phyloP scores from a whole-genome alignment of 2,329 filamentous ascomycete species.

The Pseudogymnoascus sp. region DNA sequence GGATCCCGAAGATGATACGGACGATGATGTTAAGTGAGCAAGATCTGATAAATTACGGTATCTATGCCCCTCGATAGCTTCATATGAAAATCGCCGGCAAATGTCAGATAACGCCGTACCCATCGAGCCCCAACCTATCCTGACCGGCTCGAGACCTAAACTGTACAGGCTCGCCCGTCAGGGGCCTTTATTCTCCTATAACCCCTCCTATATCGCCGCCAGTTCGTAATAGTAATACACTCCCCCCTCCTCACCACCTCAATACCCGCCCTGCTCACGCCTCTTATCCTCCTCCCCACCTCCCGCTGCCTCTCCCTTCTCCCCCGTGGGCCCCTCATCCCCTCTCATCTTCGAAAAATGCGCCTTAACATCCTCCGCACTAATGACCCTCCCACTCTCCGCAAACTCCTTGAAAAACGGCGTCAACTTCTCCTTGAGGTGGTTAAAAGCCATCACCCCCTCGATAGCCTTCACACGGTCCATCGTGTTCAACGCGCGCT shows the following conservation, averaged over 20 bases:
- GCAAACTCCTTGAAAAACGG: conserved; percentile 90
- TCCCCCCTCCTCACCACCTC: background rate
- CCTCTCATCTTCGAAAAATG: conserved; percentile 94
- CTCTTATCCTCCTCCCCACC: conserved; percentile 28
- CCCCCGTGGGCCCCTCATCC: conserved; percentile 52
- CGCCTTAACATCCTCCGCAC: conserved; percentile 89
- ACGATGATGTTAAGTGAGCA: background rate
- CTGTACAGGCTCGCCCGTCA: background rate
- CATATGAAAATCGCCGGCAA: background rate
- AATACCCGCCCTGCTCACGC: conserved; percentile 38
- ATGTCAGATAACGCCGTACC: background rate
- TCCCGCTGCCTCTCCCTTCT: conserved; percentile 18
- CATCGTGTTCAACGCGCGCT: conserved; percentile 83
- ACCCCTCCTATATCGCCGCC: background rate
- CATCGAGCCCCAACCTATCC: background rate
- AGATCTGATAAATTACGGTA: background rate
- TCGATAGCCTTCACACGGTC: conserved; percentile 91
- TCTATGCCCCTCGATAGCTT: background rate
- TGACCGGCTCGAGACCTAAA: background rate
- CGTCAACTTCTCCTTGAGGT: conserved; percentile 92
- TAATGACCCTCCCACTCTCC: conserved; percentile 77
- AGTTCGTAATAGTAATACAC: conserved; percentile 5
- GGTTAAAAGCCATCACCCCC: conserved; percentile 96
- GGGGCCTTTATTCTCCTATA: background rate
- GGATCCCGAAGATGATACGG: too few relatives aligned